These are phyloP conservation scores for Neofusicoccum sp. DNA, from an alignment of 2,329 filamentous ascomycete species.

Conservation along the genomic window DNA sequence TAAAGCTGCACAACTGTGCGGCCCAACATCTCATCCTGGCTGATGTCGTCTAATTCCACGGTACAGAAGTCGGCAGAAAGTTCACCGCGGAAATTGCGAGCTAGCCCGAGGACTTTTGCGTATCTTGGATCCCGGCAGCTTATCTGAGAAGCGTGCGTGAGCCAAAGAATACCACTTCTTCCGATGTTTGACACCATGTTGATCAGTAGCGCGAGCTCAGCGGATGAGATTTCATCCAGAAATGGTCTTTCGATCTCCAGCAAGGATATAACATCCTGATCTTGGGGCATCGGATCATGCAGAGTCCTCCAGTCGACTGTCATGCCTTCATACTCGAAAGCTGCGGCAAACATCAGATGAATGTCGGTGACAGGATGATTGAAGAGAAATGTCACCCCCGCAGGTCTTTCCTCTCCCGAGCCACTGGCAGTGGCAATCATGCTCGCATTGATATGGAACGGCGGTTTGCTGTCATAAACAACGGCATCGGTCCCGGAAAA, in stretches of 20 bases:
- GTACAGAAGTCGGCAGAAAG: constrained; percentile 28
- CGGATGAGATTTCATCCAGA: constrained; percentile 25
- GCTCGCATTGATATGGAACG: neutral
- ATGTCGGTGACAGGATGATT: neutral
- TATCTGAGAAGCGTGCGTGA: constrained; percentile 26
- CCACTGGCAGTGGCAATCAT: neutral
- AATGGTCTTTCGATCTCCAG: constrained; percentile 26
- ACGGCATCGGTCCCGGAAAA: constrained; percentile 33
- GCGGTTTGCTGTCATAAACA: neutral
- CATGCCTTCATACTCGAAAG: neutral
- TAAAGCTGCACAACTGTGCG: neutral
- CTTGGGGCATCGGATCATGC: constrained; percentile 18
- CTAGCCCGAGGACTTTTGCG: constrained; percentile 28
- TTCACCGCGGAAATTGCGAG: constrained; percentile 31
- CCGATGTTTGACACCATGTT: neutral
- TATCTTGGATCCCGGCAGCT: constrained; percentile 29
- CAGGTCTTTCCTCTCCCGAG: neutral
- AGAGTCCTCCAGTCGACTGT: constrained; percentile 11
- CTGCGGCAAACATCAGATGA: neutral
- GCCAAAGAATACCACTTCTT: constrained; percentile 29
- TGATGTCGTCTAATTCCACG: constrained; percentile 21
- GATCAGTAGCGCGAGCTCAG: constrained; percentile 20
- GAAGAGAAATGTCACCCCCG: neutral
- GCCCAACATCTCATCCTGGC: neutral
- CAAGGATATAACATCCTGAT: constrained; percentile 25